Base-by-base conservation (phyloP, 495 filamentous ascomycete species). In the Choiromyces venosus region DNA sequence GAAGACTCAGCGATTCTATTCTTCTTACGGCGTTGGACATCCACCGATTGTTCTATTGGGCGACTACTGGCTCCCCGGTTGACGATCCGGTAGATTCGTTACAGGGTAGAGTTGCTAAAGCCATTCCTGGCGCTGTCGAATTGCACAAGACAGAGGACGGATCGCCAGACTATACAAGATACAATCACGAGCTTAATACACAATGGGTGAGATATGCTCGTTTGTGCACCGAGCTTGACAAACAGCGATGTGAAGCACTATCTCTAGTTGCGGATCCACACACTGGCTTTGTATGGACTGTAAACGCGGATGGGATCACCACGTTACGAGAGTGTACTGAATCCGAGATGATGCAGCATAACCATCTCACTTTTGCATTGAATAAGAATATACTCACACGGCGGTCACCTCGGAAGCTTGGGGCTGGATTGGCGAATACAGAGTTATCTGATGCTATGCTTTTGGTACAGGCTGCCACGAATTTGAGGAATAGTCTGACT, bases 141-240 rank as follows among this genome's bases (percentile, higher is more conserved):
- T 65, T 81, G 25, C 70, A 74, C 25, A 74, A 72, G 44, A 76
- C 67, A 8, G 37, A 64, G 6, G 85, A 88, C 9, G 89, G 89
- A 9, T 87, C 86, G n/a, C 87, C 90, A 79, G 90, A 95, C 73
- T 91, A 91, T 73, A 86, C 88, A 19, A 87, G 89, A 61, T 94
- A 91, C 81, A 86, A 89, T 61, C 82, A 83, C 38, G 88, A 91
- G 39, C 90, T 89, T 56, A 89, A 93, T 80, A 84, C 89, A 12
- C 94, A 97, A 79, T 99, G 95, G 96, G 88, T 90, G 61, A 87
- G 92, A 65, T 96, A 95, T 83, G 95, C 91, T 84, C 89, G 94
- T 56, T 86, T 97, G 35, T 86, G 94, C 67, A 85, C 89, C 18
- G 94, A 98, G 79, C 86, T 99, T 35, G 91, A 99, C 79, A 93